Evolutionary conservation across 1,139 yeast genomes (phyloP), one percentile per base, ranked within the genome.

Genomic region (Saccharomyces hybrid): DNA sequence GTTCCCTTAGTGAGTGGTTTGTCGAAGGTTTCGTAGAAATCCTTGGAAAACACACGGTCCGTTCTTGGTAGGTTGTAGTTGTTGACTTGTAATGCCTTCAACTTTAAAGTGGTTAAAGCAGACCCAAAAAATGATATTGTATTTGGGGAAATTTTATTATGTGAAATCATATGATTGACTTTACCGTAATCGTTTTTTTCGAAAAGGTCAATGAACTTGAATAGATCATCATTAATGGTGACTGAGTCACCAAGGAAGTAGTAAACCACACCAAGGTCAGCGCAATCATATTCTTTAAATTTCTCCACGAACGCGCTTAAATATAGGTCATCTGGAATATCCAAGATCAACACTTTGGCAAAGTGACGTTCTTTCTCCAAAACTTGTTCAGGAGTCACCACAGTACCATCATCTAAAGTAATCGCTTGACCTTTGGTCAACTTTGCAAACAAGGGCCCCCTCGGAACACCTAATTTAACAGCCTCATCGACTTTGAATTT

Each of bases 161-260:
- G 96, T 31, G 91, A 83, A 4, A 91, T 76, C 50, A 84, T 76
- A 69, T 89, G 96, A 51, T 76, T 69, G 27, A 84, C 76, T 1
- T 74, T 69, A 0, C 71, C 60, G 0, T 9, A 8, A 38, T 83
- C 82, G 60, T 83, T 82, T 11, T 73, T 73, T 13, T 70, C 57
- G 53, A 84, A 75, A 57, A 79, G 71, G 2, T 71, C 62, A 55
- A 74, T 61, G 65, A 87, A 85, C 4, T 71, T 71, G 0, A 69
- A 58, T 1, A 76, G 66, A 2, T 71, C 63, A 31, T 64, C 64
- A 29, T 72, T 67, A n/a, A 84, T 79, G 25, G 84, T 81, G 1
- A 88, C 77, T 4, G 75, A 78, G 23, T 75, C 77, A n/a, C 87
- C 95, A 48, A 91, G 71, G 56, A 89, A 79, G 68, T 88, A 96